These are phyloP conservation scores for Metrosideros polymorpha DNA, from an alignment of 441 rosid species.

Conservation along the genomic window DNA sequence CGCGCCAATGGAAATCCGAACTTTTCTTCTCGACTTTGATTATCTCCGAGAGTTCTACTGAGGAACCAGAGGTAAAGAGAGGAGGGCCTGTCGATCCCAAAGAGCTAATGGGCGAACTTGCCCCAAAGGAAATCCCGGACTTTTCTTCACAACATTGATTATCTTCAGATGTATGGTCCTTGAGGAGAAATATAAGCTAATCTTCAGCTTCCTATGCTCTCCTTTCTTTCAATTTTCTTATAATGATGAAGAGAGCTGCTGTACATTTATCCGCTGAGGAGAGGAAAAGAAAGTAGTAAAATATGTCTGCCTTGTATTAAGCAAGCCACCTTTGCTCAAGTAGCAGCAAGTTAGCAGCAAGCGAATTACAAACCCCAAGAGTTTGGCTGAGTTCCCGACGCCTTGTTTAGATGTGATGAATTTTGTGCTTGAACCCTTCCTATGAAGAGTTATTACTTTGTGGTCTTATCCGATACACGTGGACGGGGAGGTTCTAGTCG, in stretches of 20 bases:
- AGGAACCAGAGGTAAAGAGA: conserved; percentile 22
- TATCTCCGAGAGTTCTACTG: conserved; percentile 2
- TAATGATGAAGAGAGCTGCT: neutral
- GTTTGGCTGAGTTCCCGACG: neutral
- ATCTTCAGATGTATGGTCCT: conserved; percentile 7
- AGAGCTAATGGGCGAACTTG: conserved; percentile 44
- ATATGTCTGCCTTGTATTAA: neutral
- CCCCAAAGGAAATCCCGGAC: conserved; percentile 56
- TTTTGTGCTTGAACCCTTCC: neutral
- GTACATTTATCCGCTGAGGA: neutral
- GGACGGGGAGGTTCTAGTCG: neutral
- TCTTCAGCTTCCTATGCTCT: neutral
- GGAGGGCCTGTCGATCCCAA: conserved; percentile 39
- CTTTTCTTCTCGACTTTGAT: conserved; percentile 34
- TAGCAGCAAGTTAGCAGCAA: neutral
- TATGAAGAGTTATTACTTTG: neutral
- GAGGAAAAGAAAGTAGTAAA: neutral
- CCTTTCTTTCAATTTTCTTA: neutral
- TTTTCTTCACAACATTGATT: conserved; percentile 25
- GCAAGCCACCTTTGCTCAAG: neutral
- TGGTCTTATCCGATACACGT: neutral
- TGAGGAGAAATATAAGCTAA: neutral
- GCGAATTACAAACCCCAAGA: neutral
- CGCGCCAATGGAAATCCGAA: conserved; percentile 61
- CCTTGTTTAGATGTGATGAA: neutral